Base-by-base conservation (phyloP, 306 rosid genomes). In the Clitoria ternatea region DNA sequence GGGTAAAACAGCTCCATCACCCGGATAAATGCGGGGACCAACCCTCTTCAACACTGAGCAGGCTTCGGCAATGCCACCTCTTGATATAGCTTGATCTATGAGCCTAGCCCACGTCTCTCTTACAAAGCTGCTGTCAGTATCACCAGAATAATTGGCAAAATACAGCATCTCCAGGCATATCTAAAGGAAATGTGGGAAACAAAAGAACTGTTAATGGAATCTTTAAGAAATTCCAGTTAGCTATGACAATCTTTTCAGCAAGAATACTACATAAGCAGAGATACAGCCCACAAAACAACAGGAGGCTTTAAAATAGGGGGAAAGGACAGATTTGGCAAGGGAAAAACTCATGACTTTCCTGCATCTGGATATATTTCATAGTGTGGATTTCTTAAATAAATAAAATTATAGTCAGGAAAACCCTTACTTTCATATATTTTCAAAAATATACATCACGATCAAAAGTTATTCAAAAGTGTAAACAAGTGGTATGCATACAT, bases 41-140 rank as follows among this genome's bases (percentile, higher is more conserved):
- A 94, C 90, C 86, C 97, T 84, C 80, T 94, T 94, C 30, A 94
- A 53, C 61, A 86, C 96, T 0, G 97, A 82, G 85, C 99, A 91
- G 56, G 99, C 96, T 82, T 94, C 99, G 15, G 96, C 95, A 64
- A 91, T 80, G 64, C 99, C 99, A 17, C 99, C 99, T 65, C 77
- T 87, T 54, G 92, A 87, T 80, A 94, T 85, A 82, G 99, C 88
- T 79, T 89, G 97, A 81, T 94, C 97, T 43, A 89, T 66, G 61
- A 94, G 89, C 77, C 99, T 86, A 69, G 96, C 96, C 90, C 99
- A 94, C 35, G 97, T 89, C 77, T 91, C 99, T 83, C 96, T 86
- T 22, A 81, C 80, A 65, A 94, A 81, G 79, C 87, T 89, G 77
- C 91, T 89, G 79, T 91, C 89, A 18, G 88, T 88, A 73, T 91